Conservation (phyloP, 2,329 filamentous ascomycete species). For the Stagonosporopsis rhizophila region DNA sequence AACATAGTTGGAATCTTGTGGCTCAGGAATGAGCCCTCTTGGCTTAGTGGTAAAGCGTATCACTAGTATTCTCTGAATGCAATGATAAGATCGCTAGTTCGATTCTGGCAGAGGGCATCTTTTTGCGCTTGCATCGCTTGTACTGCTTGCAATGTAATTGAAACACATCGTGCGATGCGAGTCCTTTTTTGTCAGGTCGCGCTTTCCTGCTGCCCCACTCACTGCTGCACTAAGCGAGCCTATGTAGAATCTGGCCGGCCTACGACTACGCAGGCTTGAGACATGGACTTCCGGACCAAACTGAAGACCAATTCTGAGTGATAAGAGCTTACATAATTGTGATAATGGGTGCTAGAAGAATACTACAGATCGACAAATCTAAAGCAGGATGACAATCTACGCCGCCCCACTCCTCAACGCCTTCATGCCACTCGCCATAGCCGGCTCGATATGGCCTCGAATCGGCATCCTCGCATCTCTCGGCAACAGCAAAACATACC, state of each 20-base stretch:
- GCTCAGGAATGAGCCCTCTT: conserved; percentile 12
- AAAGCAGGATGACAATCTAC: not conserved
- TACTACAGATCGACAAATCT: not conserved
- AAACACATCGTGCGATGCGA: not conserved
- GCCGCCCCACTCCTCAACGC: conserved; percentile 25
- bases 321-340: too few relatives aligned
- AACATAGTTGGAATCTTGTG: conserved; percentile 7
- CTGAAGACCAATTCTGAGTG: too few relatives aligned
- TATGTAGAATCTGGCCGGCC: not conserved
- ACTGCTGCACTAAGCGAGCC: conserved; percentile 5
- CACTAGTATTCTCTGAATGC: conserved; percentile 18
- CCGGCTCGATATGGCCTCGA: conserved; percentile 28
- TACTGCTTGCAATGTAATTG: not conserved
- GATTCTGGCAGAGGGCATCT: conserved; percentile 19
- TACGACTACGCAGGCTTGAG: not conserved
- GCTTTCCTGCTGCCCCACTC: not conserved
- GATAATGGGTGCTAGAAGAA: not conserved
- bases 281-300: too few relatives aligned
- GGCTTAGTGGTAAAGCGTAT: conserved; percentile 24
- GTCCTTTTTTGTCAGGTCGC: not conserved
- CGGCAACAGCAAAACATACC: conserved; percentile 42
- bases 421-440: conserved; percentile 32
- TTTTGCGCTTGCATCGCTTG: not conserved
- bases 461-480: conserved; percentile 25
- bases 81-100: conserved; percentile 24